Base-by-base conservation (phyloP, 2,329 filamentous ascomycete genomes). In the Xylaria sp. region DNA sequence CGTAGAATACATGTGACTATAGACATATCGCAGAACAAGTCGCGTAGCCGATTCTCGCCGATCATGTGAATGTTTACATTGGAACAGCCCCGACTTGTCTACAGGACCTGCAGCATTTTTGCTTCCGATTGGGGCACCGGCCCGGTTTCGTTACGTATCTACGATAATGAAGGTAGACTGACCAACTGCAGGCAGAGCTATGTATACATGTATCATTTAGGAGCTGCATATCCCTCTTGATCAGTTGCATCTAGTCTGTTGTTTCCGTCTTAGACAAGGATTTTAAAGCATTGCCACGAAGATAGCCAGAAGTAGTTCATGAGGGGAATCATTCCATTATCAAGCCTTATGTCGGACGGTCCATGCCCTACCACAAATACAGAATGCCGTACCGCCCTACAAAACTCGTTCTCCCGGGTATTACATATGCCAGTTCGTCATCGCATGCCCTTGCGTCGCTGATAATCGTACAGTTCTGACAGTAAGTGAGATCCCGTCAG, bases 401-500 rank as follows among this genome's bases (percentile, higher is more conserved):
- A 44, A 58, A 66, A 13, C 55, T 54, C 23, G 23, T 50, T 51
- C 50, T 51, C 55, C n/a, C 10, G 55, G 37, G 61, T 67, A 55
- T 61, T 20, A 44, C 1, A 64, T 52, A 57, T 60, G 60, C 60
- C 39, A 59, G 57, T 56, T 62, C 60, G 48, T 71, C 54, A 67
- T 69, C 59, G 50, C 65, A 69, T 68, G 20, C 55, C 63, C 59
- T 56, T 6, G 37, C 54, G 41, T 69, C 65, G 63, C 63, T 69
- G 60, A 56, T 72, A 55, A 71, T 71, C 48, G 71, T 71, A 72
- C 70, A 72, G 56, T 52, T 51, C 51, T 56, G 56, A 62, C 52
- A 39, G 59, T 39, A 41, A 50, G 37, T 10, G 20, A 65, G 51
- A 31, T 34, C 34, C 37, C n/a, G 50, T 41, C 50, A n/a, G 20